A percentile compares a stretch with the other conserved stretches of the same genome.
Conservation (phyloP, 2,329 filamentous ascomycete genomes). For the Passalora sequoiae region DNA sequence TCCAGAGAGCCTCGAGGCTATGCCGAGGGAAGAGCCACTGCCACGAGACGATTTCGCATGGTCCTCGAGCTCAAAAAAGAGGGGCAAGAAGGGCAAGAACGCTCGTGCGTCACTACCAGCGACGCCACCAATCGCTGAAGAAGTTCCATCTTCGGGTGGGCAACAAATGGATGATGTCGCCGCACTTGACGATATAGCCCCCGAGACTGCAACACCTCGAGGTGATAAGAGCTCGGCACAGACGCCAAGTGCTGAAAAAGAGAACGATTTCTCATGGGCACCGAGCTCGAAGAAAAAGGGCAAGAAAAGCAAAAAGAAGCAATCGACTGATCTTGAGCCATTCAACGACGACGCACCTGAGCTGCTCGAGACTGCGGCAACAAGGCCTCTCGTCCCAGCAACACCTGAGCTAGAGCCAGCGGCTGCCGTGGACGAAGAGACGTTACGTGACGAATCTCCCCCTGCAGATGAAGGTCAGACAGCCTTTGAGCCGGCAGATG, state of each 20-base stretch:
- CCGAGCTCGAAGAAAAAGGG: slow-evolving; percentile 16
- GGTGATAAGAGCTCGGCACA: background rate
- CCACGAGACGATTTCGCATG: slow-evolving; percentile 6
- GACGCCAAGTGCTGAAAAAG: background rate
- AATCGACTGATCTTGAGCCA: background rate
- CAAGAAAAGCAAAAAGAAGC: slow-evolving; percentile 12
- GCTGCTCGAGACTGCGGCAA: too few species aligned
- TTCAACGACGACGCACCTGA: background rate
- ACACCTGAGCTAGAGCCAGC: too few species aligned
- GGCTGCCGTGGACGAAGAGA: too few species aligned
- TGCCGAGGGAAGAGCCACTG: background rate
- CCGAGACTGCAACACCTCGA: background rate
- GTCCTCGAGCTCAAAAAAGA: slow-evolving; percentile 16
- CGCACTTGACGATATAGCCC: background rate
- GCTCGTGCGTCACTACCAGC: background rate
- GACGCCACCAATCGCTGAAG: background rate
- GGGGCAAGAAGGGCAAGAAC: slow-evolving; percentile 20
- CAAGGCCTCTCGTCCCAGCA: too few species aligned
- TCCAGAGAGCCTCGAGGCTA: background rate
- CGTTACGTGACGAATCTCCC: too few species aligned
- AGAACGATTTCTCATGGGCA: slow-evolving; percentile 8
- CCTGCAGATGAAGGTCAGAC: too few species aligned
- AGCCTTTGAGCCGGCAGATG: background rate
- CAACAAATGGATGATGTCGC: background rate
- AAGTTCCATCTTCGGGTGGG: background rate